Conservation (phyloP, 495 filamentous ascomycete genomes). For the Hypoxylon trugodes region DNA sequence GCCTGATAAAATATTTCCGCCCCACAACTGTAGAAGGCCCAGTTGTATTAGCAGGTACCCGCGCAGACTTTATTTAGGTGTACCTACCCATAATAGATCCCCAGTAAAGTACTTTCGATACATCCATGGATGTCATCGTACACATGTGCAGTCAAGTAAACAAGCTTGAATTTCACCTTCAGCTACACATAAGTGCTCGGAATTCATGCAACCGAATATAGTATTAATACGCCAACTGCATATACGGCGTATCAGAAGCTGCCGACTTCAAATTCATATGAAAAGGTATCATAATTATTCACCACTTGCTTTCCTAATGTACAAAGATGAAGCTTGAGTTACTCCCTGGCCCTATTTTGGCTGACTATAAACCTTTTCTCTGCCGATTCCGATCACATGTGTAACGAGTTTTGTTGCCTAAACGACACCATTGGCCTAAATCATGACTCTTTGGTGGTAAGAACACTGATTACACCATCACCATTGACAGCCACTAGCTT, state of each 20-base stretch:
- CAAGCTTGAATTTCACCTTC: too few relatives aligned
- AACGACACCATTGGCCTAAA: not conserved
- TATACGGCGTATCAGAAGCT: not conserved
- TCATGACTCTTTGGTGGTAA: slow-evolving; percentile 55
- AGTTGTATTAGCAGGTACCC: too few relatives aligned
- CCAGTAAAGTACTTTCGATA: not conserved
- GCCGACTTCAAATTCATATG: not conserved
- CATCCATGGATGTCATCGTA: not conserved
- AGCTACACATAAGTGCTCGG: too few relatives aligned
- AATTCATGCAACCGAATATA: too few relatives aligned
- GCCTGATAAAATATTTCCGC: not conserved
- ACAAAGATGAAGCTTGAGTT: slow-evolving; percentile 3
- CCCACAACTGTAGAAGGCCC: too few relatives aligned
- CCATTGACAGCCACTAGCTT: slow-evolving; percentile 76
- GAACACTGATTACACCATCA: slow-evolving; percentile 75
- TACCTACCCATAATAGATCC: too few relatives aligned
- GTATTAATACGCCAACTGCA: too few relatives aligned
- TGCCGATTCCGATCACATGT: not conserved
- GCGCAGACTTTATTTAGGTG: too few relatives aligned
- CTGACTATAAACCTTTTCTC: not conserved
- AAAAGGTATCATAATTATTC: slow-evolving; percentile 11
- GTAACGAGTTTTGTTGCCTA: not conserved
- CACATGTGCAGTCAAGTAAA: too few relatives aligned
- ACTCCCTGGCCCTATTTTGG: not conserved
- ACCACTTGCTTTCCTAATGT: slow-evolving; percentile 5